phyloP scores from a whole-genome alignment of 2,329 filamentous ascomycete genomes.

The Cadophora luteo-olivacea region DNA sequence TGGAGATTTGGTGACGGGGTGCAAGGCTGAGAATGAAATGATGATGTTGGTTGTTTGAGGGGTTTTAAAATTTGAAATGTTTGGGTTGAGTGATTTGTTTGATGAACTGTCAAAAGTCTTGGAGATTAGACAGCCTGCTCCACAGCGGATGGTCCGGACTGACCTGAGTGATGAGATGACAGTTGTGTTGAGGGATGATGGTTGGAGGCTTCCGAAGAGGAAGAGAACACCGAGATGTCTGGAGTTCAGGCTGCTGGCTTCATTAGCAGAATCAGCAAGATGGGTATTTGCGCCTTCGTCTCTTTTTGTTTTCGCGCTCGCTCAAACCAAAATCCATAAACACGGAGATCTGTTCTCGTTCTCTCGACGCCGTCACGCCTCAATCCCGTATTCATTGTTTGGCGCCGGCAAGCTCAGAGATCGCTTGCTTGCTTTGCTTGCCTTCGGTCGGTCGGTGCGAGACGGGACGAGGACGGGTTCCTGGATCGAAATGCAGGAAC shows the following conservation, averaged over 20 bases:
- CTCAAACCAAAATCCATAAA: neutral
- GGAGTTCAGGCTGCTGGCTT: too few species aligned
- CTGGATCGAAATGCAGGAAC: constrained; percentile 25
- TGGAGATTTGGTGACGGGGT: neutral
- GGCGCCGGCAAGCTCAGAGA: neutral
- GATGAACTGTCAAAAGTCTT: neutral
- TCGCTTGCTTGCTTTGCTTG: neutral
- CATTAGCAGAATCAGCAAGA: neutral
- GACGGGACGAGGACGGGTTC: constrained; percentile 7
- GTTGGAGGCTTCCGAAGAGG: neutral
- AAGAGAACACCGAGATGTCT: too few species aligned
- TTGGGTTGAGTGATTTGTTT: neutral
- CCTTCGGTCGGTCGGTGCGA: neutral
- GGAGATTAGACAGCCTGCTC: neutral
- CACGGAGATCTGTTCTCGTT: constrained; percentile 8
- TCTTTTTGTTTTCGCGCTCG: neutral
- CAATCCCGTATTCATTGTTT: constrained; percentile 2
- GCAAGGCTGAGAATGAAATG: neutral
- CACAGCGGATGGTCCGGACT: constrained; percentile 7
- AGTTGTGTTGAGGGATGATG: neutral
- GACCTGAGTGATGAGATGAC: neutral
- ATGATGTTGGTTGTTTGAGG: neutral
- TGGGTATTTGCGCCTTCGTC: neutral
- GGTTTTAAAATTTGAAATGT: constrained; percentile 5
- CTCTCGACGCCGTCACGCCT: constrained; percentile 9